Evolutionary conservation across 1,284 basidiomycete genomes (phyloP), one percentile per base, ranked within the genome.

Genomic region (Phellopilus nigrolimitatus): DNA sequence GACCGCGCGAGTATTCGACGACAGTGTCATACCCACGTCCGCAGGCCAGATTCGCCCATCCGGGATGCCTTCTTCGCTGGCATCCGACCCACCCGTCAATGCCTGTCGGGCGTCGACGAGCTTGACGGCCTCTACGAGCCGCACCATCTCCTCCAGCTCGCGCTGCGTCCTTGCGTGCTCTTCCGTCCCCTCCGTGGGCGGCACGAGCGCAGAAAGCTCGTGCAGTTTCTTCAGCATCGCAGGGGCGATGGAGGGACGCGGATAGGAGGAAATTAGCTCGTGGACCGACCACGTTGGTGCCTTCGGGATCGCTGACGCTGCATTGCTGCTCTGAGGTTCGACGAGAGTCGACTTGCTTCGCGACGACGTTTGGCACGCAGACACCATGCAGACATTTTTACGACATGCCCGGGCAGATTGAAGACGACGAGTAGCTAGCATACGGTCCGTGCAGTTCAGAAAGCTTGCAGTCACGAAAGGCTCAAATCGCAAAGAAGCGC

Each of bases 81-180:
- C 52, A 44, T 56, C 47, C 28, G 33, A 53, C 55, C 58, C 30
- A 55, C n/a, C n/a, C 19, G 54, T 34, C 30, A 41, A 6, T 3
- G 56, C 31, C 31, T n/a, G 31, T 37, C 34, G n/a, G n/a, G 54
- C 59, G 49, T 84, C 66, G 33, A 82, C 79, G 24, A 85, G 63
- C 62, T 78, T 84, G 47, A 89, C 87, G 4, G 87, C 87, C 61
- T 90, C 87, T 8, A 91, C 86, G 5, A 91, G 70, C 56, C 74
- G 78, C 53, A 89, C 70, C 38, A 91, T 73, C 48, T 82, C 81
- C 59, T 84, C 82, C 57, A 91, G 66, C 55, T 86, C 81, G 25
- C 57, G 55, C 50, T 78, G 79, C 34, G 84, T 65, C 17, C 65
- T 61, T 4, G 62, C 60, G 56, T 80, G 74, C 54, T 79, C 75